Evolutionary conservation across 2,329 filamentous ascomycete species (phyloP), one percentile per base, ranked within the genome.

Genomic region (Bipolaris bicolor): DNA sequence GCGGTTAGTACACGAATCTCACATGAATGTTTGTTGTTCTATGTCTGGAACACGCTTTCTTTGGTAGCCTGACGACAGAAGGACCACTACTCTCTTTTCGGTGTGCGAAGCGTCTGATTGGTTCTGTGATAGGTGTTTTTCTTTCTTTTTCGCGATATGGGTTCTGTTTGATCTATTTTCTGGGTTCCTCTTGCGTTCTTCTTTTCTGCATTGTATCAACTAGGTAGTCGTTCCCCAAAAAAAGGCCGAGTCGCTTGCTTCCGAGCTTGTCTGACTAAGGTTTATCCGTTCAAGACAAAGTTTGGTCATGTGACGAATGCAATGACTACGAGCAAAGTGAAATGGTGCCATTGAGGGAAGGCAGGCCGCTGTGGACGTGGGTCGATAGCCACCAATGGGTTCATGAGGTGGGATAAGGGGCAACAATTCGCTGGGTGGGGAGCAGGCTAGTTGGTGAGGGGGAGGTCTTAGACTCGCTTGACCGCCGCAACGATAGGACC

Each of bases 21-120:
- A 64, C 64, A 66, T 39, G 61, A 68, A 69, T 71, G 65, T 70
- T 60, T 72, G 69, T 72, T 71, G 69, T 69, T 67, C 61, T 62
- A 60, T 62, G 58, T 61, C 53, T 61, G 64, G 64, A 59, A 62
- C 60, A 55, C 61, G 63, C 54, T 58, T 66, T 61, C 58, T 39
- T 41, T 51, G 39, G 49, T 45, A 58, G 46, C 39, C 48, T 41
- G 51, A 48, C 47, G 49, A 61, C 44, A 49, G 45, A 60, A 44
- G 52, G 52, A 57, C 62, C 31, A 64, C 61, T 63, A 62, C 61
- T 61, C 65, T 70, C 63, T 58, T 64, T 65, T 69, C 55, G 57
- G 49, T 53, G 33, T 62, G 59, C 62, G 60, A 58, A 64, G 63
- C 57, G 63, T 63, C 57, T 64, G 63, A 53, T 53, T 57, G 63